Evolutionary conservation across 1,284 basidiomycete species (phyloP).

Genomic region (Sanghuangporus sanghuang): DNA sequence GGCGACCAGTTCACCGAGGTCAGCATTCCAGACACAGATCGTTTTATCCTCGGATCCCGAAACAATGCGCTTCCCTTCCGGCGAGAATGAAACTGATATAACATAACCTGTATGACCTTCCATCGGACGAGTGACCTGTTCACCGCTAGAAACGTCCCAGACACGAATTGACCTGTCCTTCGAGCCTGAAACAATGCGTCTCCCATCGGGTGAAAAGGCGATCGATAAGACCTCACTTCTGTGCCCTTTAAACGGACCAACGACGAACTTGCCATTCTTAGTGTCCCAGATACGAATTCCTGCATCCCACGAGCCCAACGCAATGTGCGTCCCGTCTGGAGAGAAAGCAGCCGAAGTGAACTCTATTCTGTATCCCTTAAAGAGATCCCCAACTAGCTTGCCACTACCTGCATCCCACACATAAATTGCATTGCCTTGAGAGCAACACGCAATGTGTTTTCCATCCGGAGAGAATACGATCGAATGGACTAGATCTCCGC

Average conservation of each 20-base stretch:
- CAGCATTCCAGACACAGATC: not conserved
- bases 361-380: not conserved
- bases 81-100: not conserved
- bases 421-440: not conserved
- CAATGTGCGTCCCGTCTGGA: not conserved
- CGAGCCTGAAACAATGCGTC: not conserved
- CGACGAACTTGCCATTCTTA: not conserved
- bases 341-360: not conserved
- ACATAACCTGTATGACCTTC: not conserved
- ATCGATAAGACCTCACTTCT: not conserved
- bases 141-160: not conserved
- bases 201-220: not conserved
- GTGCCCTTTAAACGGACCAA: not conserved
- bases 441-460: no score
- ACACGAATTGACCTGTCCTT: not conserved
- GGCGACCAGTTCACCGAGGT: not conserved
- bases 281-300: slow-evolving; percentile 10
- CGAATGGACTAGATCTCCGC: no score
- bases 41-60: not conserved
- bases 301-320: not conserved
- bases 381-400: not conserved
- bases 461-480: no score
- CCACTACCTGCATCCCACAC: not conserved
- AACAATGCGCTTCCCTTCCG: not conserved
- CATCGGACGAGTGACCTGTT: not conserved